Evolutionary conservation across 73 alveolate species (phyloP).

Genomic region (Urostyla sp.): DNA sequence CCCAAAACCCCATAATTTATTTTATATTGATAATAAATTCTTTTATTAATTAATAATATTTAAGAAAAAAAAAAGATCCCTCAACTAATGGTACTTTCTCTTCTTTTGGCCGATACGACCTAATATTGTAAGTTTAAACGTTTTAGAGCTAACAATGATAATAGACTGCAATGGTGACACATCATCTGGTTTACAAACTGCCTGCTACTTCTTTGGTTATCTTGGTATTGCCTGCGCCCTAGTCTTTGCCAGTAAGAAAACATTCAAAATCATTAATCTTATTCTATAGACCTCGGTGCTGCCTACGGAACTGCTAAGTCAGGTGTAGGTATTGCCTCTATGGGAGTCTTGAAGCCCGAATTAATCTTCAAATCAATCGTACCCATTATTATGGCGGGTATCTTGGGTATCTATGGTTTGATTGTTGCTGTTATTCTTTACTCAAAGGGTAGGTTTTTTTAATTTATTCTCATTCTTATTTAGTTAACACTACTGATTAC

Average conservation of each 20-base stretch:
- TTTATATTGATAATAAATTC: not conserved
- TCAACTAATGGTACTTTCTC: not conserved
- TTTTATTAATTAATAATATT: too few species aligned
- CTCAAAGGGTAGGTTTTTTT: slow-evolving; percentile 75
- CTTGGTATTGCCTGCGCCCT: slow-evolving; percentile 95
- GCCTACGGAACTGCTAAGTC: slow-evolving; percentile 97
- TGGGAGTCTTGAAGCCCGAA: slow-evolving; percentile 99
- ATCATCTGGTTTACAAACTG: too few species aligned
- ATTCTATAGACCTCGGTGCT: slow-evolving; percentile 86
- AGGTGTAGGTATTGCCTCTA: slow-evolving; percentile 98
- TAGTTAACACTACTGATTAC: slow-evolving; percentile 68
- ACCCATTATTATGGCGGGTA: slow-evolving; percentile 99
- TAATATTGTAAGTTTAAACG: too few species aligned
- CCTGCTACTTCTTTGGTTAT: slow-evolving; percentile 96
- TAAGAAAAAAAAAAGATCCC: not conserved
- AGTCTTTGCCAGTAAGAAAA: slow-evolving; percentile 71
- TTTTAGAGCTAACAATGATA: not conserved
- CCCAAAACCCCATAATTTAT: not conserved
- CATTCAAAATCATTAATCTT: not conserved
- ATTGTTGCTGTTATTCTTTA: slow-evolving; percentile 97
- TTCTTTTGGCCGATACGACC: not conserved
- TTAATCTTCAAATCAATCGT: slow-evolving; percentile 98
- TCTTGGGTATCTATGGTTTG: slow-evolving; percentile 98
- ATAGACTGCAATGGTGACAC: slow-evolving; percentile 3
- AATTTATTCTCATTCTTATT: not conserved